A percentile compares a stretch with the other conserved stretches of the same genome.
phyloP scores from a whole-genome alignment of 139 green algal species.

The Coelastrella sp. region DNA sequence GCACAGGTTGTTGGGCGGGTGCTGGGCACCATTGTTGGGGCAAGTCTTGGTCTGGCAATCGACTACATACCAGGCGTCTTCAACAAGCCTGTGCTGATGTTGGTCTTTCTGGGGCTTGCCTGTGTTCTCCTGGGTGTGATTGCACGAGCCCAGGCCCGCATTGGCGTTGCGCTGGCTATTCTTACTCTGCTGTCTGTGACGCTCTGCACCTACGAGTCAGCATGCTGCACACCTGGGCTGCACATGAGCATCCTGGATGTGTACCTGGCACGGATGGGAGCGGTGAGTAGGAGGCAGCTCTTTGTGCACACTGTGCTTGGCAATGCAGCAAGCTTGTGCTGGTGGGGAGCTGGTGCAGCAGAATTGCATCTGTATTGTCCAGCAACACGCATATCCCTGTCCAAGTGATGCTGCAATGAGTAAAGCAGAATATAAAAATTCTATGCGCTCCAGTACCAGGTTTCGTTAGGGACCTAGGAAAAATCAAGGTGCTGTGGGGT shows the following conservation, averaged over 20 bases:
- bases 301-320: not conserved
- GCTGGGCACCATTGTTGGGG: slow-evolving; percentile 28
- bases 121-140: not conserved
- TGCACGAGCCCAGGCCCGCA: not conserved
- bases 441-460: no score
- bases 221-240: not conserved
- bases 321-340: no score
- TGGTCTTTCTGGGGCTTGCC: not conserved
- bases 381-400: no score
- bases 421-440: no score
- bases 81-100: not conserved
- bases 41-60: slow-evolving; percentile 5
- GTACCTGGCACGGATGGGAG: not conserved
- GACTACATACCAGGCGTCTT: not conserved
- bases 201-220: slow-evolving; percentile 17
- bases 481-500: no score
- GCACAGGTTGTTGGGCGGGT: slow-evolving; percentile 16
- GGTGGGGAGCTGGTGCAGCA: no score
- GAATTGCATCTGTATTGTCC: no score
- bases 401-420: no score
- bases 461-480: no score
- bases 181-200: slow-evolving; percentile 6
- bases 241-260: not conserved
- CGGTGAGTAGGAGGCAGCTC: not conserved
- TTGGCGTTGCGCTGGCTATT: not conserved